Conservation (phyloP, 2,329 filamentous ascomycete species). For the Ascochyta lentis region DNA sequence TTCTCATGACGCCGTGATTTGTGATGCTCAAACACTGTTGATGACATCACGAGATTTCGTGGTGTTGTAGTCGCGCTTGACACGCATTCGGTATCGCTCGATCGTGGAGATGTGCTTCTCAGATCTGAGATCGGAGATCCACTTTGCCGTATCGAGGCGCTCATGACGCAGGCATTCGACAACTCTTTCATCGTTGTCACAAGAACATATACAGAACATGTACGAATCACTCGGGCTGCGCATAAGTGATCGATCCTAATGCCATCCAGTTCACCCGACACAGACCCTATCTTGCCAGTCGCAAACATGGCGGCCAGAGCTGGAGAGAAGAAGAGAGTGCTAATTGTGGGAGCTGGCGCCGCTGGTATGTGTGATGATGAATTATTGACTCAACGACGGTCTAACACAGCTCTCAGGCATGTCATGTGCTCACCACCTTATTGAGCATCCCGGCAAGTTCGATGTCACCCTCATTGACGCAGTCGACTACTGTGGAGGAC, state of each 20-base stretch:
- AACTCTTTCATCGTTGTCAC: conserved; percentile 18
- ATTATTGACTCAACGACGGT: background rate
- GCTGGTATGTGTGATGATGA: conserved; percentile 38
- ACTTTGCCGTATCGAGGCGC: conserved; percentile 33
- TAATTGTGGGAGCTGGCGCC: conserved; percentile 51
- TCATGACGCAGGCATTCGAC: conserved; percentile 43
- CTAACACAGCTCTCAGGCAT: conserved; percentile 49
- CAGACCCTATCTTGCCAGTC: conserved; percentile 40
- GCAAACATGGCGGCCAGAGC: conserved; percentile 41
- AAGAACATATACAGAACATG: conserved; percentile 14
- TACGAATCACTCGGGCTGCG: background rate
- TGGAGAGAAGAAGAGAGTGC: conserved; percentile 45
- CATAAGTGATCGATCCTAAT: conserved; percentile 19
- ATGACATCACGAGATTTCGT: conserved; percentile 7
- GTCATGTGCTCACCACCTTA: conserved; percentile 71
- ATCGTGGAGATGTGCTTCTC: conserved; percentile 17
- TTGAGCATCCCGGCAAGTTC: conserved; percentile 70
- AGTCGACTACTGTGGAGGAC: conserved; percentile 65
- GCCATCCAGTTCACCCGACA: conserved; percentile 28
- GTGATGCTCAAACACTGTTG: conserved; percentile 5
- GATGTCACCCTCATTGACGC: conserved; percentile 64
- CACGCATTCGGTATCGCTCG: conserved; percentile 13
- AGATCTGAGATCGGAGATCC: conserved; percentile 21
- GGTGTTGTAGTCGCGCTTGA: conserved; percentile 11
- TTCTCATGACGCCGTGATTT: conserved; percentile 22